Evolutionary conservation across 768 basidiomycete species (phyloP), one percentile per base, ranked within the genome.

Genomic region (Inosperma sp.): DNA sequence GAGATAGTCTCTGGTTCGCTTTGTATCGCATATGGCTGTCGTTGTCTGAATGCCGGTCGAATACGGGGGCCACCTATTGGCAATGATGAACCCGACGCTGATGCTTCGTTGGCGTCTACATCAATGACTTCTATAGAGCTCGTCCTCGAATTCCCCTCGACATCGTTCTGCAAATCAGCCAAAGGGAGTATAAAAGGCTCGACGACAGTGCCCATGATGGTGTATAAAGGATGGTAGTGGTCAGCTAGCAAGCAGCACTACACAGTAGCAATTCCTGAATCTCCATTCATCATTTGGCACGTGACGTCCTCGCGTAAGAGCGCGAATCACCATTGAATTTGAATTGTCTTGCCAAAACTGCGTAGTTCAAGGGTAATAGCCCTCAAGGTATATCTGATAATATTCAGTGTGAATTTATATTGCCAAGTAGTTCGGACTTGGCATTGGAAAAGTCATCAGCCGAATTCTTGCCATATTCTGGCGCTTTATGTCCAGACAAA

Each of bases 81-180:
- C 37, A 53, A 40, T 23, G 53, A 41, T 41, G 59, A 42, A 26
- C 23, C 41, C 50, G 26, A 14, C 10, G 49, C 35, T 23, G 51
- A 54, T 27, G 56, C 42, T 34, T 56, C 56, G 52, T 62, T 50
- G 49, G 71, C 71, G 60, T 77, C 74, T 49, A 75, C 74, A 61
- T 77, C 74, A 59, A 75, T 75, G 49, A 77, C 62, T 59, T 77
- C 75, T 22, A 69, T 59, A 16, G 64, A 50, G n/a, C 62, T 61
- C 26, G 60, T 34, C 49, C 62, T 63, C 14, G 58, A 48, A 33
- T 54, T 54, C 34, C 34, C 56, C 4, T 56, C 62, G 16, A 51
- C 25, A 37, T 58, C 30, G 27, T 45, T 40, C 36, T 61, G 60
- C 17, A 52, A 43, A 33, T 63, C 57, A 31, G 53, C 59, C 33